Evolutionary conservation across 768 basidiomycete genomes (phyloP), one percentile per base, ranked within the genome.

Genomic region (Macrocybe gigantea): DNA sequence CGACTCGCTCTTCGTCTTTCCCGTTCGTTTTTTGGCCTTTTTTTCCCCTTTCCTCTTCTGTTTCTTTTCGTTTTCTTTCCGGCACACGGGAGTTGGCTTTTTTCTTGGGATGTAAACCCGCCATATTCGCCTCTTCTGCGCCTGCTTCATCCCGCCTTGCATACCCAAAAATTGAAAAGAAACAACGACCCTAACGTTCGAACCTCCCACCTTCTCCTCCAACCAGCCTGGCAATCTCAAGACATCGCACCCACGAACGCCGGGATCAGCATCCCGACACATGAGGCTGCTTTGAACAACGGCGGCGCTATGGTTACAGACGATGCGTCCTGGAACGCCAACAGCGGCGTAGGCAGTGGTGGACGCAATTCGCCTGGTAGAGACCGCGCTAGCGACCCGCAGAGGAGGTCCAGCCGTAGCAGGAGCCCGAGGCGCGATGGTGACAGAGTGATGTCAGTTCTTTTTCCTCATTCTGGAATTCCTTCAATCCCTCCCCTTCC

Each of bases 221-320:
- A 63, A 63, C 64, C 80, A 88, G 87, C 87, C 60, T 88, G 86
- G 87, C 85, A 87, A 70, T 78, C 83, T 33, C 83, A 85, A 80
- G 87, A 89, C 55, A 86, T 87, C 53, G 86, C 83, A 33, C 82
- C 86, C 47, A 69, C 82, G 7, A 73, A 63, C 58, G 69, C 64
- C 49, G 83, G 78, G 41, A 88, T 87, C 54, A 81, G 83, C 65
- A 88, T 88, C 59, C 86, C 86, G 44, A 74, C 78, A 22, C 69
- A 75, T 40, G 83, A 79, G 34, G 63, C 64, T 38, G 65, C 63
- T 30, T 47, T 71, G 53, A 62, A 58, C 43, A 67, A 68, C 53
- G 74, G 63, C 48, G 64, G 58, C 44, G 70, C 70, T 48, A 72
- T 73, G 67, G 65, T 63, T 44, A 72, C 66, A n/a, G 82, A 82